A percentile compares a stretch with the other conserved stretches of the same genome.
phyloP scores from a whole-genome alignment of 768 basidiomycete species.

The Auricularia sp. region DNA sequence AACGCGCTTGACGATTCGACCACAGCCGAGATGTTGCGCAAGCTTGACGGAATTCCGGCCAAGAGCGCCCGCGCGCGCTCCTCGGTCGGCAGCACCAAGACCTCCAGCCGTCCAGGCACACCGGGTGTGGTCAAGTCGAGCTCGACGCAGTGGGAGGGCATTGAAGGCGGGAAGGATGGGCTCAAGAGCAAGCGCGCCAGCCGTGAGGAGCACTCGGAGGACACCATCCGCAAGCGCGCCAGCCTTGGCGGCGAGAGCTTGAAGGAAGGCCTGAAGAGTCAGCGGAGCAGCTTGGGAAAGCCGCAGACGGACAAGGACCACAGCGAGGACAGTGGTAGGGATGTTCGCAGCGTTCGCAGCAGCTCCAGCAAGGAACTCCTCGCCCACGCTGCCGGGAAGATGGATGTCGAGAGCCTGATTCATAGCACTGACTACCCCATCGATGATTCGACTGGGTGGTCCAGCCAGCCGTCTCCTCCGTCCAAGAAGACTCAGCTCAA shows the following conservation, averaged over 20 bases:
- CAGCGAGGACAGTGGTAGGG: conserved; percentile 36
- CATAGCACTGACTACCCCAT: conserved; percentile 9
- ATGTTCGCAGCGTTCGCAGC: conserved; percentile 19
- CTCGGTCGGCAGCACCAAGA: conserved; percentile 62
- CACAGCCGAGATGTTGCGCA: conserved; percentile 84
- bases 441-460: conserved; percentile 3
- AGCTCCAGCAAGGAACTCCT: conserved; percentile 19
- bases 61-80: conserved; percentile 69
- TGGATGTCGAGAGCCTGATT: conserved; percentile 36
- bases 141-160: conserved; percentile 67
- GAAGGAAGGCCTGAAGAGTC: conserved; percentile 23
- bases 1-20: conserved; percentile 79
- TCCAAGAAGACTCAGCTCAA: conserved; percentile 8
- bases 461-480: conserved; percentile 6
- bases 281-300: conserved; percentile 20
- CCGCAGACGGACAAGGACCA: conserved; percentile 28
- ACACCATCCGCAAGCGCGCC: conserved; percentile 6
- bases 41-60: conserved; percentile 79
- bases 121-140: conserved; percentile 47
- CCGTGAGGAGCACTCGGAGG: neutral
- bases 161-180: conserved; percentile 22
- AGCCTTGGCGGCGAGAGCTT: conserved; percentile 17
- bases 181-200: neutral
- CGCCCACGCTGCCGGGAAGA: conserved; percentile 31
- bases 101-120: conserved; percentile 63